A percentile compares a stretch with the other conserved stretches of the same genome.
Conservation (phyloP, 2,329 filamentous ascomycete species). For the Biscogniauxia marginata region DNA sequence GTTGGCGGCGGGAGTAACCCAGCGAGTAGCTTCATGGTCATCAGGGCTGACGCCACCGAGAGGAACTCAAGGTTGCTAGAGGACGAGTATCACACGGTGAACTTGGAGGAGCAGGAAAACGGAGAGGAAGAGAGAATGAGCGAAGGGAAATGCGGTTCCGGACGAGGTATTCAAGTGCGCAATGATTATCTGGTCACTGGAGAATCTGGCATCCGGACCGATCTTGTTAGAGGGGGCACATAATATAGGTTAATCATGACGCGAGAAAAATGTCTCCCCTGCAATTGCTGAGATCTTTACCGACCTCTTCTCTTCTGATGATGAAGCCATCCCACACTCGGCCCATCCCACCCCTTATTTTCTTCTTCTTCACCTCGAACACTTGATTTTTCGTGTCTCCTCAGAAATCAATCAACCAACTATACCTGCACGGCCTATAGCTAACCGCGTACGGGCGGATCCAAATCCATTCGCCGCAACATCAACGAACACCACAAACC, state of each 20-base stretch:
- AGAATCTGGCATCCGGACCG: background rate
- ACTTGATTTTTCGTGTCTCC: background rate
- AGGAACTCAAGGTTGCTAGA: background rate
- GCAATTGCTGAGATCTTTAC: too few species aligned
- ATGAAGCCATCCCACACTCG: too few species aligned
- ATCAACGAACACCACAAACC: too few species aligned
- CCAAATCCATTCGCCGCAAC: too few species aligned
- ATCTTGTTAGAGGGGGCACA: background rate
- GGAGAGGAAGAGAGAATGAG: background rate
- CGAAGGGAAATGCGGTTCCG: background rate
- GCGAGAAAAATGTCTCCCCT: too few species aligned
- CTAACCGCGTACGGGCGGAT: too few species aligned
- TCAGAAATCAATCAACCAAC: too few species aligned
- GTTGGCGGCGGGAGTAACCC: slow-evolving; percentile 1
- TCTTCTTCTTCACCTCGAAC: too few species aligned
- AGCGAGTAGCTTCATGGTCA: slow-evolving; percentile 1
- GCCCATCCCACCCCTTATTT: too few species aligned
- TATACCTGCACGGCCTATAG: too few species aligned
- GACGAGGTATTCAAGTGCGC: background rate
- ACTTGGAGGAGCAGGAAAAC: background rate
- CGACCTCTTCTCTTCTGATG: too few species aligned
- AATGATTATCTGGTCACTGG: background rate
- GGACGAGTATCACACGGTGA: background rate
- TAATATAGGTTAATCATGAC: background rate
- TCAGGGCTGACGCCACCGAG: background rate